phyloP scores from a whole-genome alignment of 179 eudicot genomes.

The Sideroxylon spinosum region DNA sequence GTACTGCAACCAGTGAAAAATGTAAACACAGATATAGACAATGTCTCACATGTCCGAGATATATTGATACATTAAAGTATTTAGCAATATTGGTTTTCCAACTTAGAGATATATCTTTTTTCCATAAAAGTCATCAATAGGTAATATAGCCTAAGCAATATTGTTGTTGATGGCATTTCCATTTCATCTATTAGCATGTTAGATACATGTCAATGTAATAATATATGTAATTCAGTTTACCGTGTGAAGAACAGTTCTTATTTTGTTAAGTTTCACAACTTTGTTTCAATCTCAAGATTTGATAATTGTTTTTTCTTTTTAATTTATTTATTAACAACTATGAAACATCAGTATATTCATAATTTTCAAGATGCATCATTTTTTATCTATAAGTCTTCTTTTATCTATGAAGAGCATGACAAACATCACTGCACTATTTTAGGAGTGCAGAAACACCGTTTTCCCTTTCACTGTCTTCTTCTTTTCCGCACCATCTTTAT shows the following conservation, averaged over 20 bases:
- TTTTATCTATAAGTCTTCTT: background rate
- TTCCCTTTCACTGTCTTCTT: background rate
- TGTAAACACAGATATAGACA: background rate
- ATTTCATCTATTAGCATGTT: background rate
- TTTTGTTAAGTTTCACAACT: background rate
- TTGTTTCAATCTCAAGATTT: background rate
- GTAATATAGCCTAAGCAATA: background rate
- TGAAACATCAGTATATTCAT: background rate
- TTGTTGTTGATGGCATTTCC: background rate
- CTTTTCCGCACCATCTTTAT: background rate
- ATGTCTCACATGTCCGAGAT: background rate
- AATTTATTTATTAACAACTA: too few species aligned
- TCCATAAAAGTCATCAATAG: background rate
- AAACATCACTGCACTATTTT: background rate
- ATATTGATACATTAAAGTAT: background rate
- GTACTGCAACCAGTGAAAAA: background rate
- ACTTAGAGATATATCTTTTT: background rate
- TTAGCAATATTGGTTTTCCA: background rate
- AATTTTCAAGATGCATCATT: background rate
- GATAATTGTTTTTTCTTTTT: background rate
- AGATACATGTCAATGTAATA: background rate
- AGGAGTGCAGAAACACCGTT: background rate
- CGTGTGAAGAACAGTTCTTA: background rate
- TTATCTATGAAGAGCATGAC: background rate
- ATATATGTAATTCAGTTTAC: background rate